Evolutionary conservation across 306 rosid genomes (phyloP), one percentile per base, ranked within the genome.

Genomic region (Sesbania bispinosa): DNA sequence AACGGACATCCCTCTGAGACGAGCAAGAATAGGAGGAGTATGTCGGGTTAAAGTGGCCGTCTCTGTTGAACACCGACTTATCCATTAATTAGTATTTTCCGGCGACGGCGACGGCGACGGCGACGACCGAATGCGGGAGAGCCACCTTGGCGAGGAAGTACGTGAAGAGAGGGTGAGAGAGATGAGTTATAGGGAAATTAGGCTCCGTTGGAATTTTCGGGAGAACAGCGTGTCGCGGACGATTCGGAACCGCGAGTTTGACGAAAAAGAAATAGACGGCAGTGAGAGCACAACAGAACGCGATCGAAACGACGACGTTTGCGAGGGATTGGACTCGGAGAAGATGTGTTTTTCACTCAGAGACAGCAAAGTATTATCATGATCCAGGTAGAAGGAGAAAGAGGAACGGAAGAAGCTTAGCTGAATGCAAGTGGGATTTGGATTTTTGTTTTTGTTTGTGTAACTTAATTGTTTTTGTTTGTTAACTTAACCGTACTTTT

Each of bases 1-100:
- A 93, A 84, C 76, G 75, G 69, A 93, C 97, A 77, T 90, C 98
- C 36, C 92, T 69, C 47, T 71, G 92, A 50, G 98, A 87, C 43
- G 85, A 38, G 60, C 86, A 83, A 62, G 82, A 77, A 39, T 10
- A 45, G 7, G 79, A 68, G 13, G 81, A 61, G 71, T 32, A 64
- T 16, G 85, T 78, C 18, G 83, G 82, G 48, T 20, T 66, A 21
- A 54, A 29, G 65, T 75, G 78, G 39, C 71, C 80, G 14, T 67
- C 90, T 63, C 81, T 81, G 63, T 65, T 46, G 15, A 47, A 57
- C 29, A 71, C 62, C 48, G 88, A 80, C 7, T 69, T 77, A 43
- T 77, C 84, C 96, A 87, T 92, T 29, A 3, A 41, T 7, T n/a
- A n/a, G 7, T 5, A 21, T 63, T 70, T 71, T 45, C 30, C 20